Conservation (phyloP, 1,284 basidiomycete genomes). For the Tylopilus sp. region DNA sequence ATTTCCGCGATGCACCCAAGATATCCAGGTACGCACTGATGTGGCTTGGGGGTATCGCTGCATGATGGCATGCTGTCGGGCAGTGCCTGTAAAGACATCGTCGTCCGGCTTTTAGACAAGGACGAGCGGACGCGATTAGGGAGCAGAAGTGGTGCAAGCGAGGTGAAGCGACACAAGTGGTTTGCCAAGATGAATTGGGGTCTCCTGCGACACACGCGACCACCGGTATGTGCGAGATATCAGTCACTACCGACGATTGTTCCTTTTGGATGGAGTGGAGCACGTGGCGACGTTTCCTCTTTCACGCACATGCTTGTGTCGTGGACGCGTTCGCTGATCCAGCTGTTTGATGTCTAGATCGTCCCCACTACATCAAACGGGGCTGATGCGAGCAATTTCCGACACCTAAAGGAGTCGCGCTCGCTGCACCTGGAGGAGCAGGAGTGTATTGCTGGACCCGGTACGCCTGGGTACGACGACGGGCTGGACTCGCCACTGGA, state of each 20-base stretch:
- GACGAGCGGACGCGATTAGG: slow-evolving; percentile 87
- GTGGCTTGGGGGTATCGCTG: background rate
- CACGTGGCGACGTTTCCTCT: slow-evolving; percentile 16
- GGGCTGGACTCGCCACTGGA: slow-evolving; percentile 44
- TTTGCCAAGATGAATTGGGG: slow-evolving; percentile 97
- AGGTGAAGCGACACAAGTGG: slow-evolving; percentile 99
- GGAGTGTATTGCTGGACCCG: slow-evolving; percentile 34
- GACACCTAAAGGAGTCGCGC: slow-evolving; percentile 84
- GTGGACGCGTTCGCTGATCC: slow-evolving; percentile 22
- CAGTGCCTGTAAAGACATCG: slow-evolving; percentile 84
- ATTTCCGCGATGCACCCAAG: slow-evolving; percentile 84
- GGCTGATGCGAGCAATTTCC: slow-evolving; percentile 86
- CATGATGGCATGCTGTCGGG: slow-evolving; percentile 16
- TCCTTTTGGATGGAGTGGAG: background rate
- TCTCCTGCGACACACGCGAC: slow-evolving; percentile 85
- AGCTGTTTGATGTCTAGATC: slow-evolving; percentile 51
- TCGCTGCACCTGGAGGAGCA: slow-evolving; percentile 84
- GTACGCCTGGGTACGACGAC: slow-evolving; percentile 41
- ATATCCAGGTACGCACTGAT: slow-evolving; percentile 74
- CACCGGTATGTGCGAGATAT: slow-evolving; percentile 66
- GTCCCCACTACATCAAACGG: slow-evolving; percentile 81
- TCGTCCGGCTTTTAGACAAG: slow-evolving; percentile 90
- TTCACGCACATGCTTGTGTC: slow-evolving; percentile 7
- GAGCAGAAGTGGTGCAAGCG: slow-evolving; percentile 90
- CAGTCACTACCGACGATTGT: background rate